phyloP scores from a whole-genome alignment of 148 eudicot species.

The Fagopyrum tataricum region DNA sequence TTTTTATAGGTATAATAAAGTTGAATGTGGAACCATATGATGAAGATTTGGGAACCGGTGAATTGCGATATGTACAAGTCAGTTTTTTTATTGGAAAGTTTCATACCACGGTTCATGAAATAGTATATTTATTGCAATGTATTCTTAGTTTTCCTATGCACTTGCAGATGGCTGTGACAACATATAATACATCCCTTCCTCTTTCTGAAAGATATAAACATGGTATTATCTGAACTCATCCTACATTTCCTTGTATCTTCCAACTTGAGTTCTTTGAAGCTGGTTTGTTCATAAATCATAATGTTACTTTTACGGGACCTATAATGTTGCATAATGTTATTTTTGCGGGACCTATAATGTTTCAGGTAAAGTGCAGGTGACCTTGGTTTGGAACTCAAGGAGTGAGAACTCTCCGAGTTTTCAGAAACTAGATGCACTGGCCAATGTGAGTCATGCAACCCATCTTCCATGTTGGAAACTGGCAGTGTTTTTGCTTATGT shows the following conservation, averaged over 20 bases:
- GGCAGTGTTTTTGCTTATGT: neutral
- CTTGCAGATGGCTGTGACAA: conserved; percentile 94
- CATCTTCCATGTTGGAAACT: neutral
- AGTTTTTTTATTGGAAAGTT: neutral
- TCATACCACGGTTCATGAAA: neutral
- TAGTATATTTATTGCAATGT: neutral
- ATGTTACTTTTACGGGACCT: neutral
- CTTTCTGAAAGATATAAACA: conserved; percentile 69
- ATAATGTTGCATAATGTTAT: too few relatives aligned
- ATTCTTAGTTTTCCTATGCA: neutral
- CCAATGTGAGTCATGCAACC: conserved; percentile 46
- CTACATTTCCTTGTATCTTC: conserved; percentile 5
- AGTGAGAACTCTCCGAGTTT: conserved; percentile 61
- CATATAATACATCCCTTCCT: conserved; percentile 75
- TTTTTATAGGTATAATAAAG: conserved; percentile 49
- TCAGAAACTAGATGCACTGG: conserved; percentile 58
- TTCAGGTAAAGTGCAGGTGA: conserved; percentile 85
- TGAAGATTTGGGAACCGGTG: conserved; percentile 83
- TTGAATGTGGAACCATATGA: conserved; percentile 77
- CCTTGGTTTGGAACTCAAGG: conserved; percentile 93
- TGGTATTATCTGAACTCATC: conserved; percentile 34
- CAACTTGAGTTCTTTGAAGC: neutral
- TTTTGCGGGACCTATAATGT: neutral
- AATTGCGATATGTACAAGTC: conserved; percentile 80
- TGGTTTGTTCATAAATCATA: neutral